phyloP scores from a whole-genome alignment of 768 basidiomycete species.

The Calocera cornea region DNA sequence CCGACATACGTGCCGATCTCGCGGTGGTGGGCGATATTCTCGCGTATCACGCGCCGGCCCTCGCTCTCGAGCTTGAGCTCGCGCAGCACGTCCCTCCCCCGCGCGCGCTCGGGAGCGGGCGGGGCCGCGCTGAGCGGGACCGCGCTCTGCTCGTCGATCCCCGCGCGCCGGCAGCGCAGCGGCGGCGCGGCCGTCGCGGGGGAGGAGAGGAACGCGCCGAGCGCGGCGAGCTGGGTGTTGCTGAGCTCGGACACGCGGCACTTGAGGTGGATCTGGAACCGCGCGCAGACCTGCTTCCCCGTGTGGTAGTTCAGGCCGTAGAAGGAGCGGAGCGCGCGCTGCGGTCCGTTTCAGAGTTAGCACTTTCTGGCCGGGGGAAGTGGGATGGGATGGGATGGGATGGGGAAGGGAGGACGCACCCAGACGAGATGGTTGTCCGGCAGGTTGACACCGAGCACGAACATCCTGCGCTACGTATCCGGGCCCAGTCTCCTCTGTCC shows the following conservation, averaged over 20 bases:
- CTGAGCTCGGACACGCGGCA: slow-evolving; percentile 71
- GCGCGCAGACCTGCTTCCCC: slow-evolving; percentile 72
- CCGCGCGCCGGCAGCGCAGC: slow-evolving; percentile 53
- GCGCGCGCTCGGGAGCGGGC: slow-evolving; percentile 8
- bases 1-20: slow-evolving; percentile 93
- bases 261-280: slow-evolving; percentile 80
- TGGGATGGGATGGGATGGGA: neutral
- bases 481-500: no score
- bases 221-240: slow-evolving; percentile 72
- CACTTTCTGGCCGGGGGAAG: no score
- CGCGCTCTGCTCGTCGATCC: slow-evolving; percentile 37
- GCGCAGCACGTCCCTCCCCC: slow-evolving; percentile 45
- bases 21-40: slow-evolving; percentile 84
- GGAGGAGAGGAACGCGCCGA: slow-evolving; percentile 90
- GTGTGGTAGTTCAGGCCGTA: slow-evolving; percentile 73
- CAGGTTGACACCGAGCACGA: neutral
- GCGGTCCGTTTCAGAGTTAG: neutral
- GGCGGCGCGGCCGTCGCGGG: slow-evolving; percentile 61
- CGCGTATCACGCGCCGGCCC: slow-evolving; percentile 62
- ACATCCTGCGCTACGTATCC: no score
- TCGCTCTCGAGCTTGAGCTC: slow-evolving; percentile 79
- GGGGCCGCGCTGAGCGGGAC: slow-evolving; percentile 8
- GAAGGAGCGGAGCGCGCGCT: slow-evolving; percentile 86
- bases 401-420: neutral
- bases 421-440: neutral